A percentile compares a stretch with the other conserved stretches of the same genome.
Conservation (phyloP, 305 asterid genomes). For the Stenogyne calaminthoides region DNA sequence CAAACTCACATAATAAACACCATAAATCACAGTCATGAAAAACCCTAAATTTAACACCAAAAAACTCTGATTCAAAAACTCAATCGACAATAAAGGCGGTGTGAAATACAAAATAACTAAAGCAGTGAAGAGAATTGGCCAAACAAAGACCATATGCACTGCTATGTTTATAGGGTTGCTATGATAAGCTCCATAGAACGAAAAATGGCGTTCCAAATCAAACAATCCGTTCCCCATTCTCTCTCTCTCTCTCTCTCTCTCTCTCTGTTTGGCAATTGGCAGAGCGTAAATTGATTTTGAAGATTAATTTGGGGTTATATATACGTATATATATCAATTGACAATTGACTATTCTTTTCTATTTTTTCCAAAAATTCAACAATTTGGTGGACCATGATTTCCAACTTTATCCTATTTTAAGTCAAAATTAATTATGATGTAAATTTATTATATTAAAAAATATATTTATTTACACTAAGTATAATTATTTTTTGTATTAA, state of each 20-base stretch:
- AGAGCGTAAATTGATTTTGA: neutral
- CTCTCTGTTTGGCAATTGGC: too few species aligned
- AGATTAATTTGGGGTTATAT: neutral
- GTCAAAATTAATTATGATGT: too few species aligned
- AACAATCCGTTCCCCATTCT: conserved; percentile 57
- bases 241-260: neutral
- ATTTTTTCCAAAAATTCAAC: too few species aligned
- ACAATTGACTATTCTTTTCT: too few species aligned
- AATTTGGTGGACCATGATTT: too few species aligned
- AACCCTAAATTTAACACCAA: conserved; percentile 75
- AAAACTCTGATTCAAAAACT: conserved; percentile 36
- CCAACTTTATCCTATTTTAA: too few species aligned
- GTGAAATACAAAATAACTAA: conserved; percentile 66
- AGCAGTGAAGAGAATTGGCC: conserved; percentile 76
- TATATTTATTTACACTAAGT: too few species aligned
- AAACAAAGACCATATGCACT: conserved; percentile 80
- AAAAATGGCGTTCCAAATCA: conserved; percentile 85
- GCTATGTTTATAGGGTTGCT: conserved; percentile 74
- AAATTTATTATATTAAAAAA: too few species aligned
- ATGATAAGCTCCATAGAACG: conserved; percentile 95
- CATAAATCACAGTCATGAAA: conserved; percentile 58
- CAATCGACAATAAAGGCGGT: conserved; percentile 58
- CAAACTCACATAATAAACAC: conserved; percentile 60
- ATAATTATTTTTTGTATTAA: too few species aligned
- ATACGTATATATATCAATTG: too few species aligned